Conservation (phyloP, 768 basidiomycete species). For the Phlebiopsis flavidoalba region DNA sequence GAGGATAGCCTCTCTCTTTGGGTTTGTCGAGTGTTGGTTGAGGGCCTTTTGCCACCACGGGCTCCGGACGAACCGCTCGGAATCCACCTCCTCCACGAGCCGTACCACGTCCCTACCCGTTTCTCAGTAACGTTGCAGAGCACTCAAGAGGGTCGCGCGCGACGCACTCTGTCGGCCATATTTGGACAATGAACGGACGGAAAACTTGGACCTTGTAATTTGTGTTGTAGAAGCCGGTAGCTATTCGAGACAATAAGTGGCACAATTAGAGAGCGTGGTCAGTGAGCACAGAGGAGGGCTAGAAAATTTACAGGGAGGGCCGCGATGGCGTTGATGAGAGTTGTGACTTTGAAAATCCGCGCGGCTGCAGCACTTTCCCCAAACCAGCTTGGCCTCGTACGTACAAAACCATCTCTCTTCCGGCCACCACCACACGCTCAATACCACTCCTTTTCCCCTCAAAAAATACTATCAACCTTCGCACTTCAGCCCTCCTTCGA, state of each 20-base stretch:
- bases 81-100: constrained; percentile 35
- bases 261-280: background rate
- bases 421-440: constrained; percentile 5
- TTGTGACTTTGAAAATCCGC: constrained; percentile 15
- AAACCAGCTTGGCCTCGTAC: constrained; percentile 16
- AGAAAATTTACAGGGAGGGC: constrained; percentile 1
- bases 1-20: constrained; percentile 87
- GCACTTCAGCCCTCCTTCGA: constrained; percentile 12
- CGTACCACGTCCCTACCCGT: constrained; percentile 57
- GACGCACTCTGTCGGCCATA: constrained; percentile 62
- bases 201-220: background rate
- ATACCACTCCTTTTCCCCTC: background rate
- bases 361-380: constrained; percentile 17
- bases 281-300: background rate
- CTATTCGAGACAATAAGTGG: background rate
- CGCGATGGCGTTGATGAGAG: constrained; percentile 8
- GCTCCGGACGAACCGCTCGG: constrained; percentile 21
- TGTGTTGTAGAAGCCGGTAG: background rate
- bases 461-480: constrained; percentile 14
- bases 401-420: constrained; percentile 13
- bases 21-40: constrained; percentile 64
- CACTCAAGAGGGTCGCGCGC: constrained; percentile 16
- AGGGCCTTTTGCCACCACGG: constrained; percentile 38
- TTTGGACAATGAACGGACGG: background rate
- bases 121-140: constrained; percentile 27